Percentiles rank a stretch among this genome's conserved stretches.
Conservation (phyloP, 2,329 filamentous ascomycete genomes). For the Shiraia sp. region DNA sequence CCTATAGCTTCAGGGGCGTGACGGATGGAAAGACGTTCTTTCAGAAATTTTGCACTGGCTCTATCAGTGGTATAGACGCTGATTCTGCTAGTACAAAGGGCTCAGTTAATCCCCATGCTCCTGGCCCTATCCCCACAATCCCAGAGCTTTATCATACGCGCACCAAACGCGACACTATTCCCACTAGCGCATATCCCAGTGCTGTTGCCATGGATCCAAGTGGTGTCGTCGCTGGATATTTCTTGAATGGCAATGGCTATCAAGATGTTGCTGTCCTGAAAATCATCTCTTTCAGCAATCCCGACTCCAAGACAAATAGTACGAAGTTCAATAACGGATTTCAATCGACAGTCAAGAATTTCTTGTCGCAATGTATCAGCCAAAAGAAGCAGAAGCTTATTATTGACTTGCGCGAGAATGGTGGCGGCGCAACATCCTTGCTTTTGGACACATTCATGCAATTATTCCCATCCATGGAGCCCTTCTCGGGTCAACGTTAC, state of each 20-base stretch:
- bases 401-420: slow-evolving; percentile 64
- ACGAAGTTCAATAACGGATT: slow-evolving; percentile 22
- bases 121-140: slow-evolving; percentile 23
- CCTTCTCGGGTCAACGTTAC: slow-evolving; percentile 40
- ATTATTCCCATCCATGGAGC: slow-evolving; percentile 52
- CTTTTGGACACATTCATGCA: slow-evolving; percentile 52
- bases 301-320: slow-evolving; percentile 7
- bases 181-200: slow-evolving; percentile 11
- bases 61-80: slow-evolving; percentile 2
- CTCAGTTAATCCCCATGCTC: slow-evolving; percentile 10
- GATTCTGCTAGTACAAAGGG: slow-evolving; percentile 8
- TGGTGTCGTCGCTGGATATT: slow-evolving; percentile 49
- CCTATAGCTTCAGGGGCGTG: slow-evolving; percentile 28
- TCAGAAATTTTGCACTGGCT: slow-evolving; percentile 34
- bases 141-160: slow-evolving; percentile 21
- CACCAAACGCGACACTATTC: slow-evolving; percentile 23
- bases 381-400: slow-evolving; percentile 61
- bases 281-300: slow-evolving; percentile 44
- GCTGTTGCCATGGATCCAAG: slow-evolving; percentile 18
- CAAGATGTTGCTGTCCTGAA: slow-evolving; percentile 48
- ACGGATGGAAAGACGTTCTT: slow-evolving; percentile 45
- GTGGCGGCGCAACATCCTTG: slow-evolving; percentile 53
- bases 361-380: slow-evolving; percentile 50
- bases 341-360: slow-evolving; percentile 41
- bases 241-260: slow-evolving; percentile 42